A percentile compares a stretch with the other conserved stretches of the same genome.
Conservation (phyloP, 2,329 filamentous ascomycete species). For the Colletotrichum cordylinicola region DNA sequence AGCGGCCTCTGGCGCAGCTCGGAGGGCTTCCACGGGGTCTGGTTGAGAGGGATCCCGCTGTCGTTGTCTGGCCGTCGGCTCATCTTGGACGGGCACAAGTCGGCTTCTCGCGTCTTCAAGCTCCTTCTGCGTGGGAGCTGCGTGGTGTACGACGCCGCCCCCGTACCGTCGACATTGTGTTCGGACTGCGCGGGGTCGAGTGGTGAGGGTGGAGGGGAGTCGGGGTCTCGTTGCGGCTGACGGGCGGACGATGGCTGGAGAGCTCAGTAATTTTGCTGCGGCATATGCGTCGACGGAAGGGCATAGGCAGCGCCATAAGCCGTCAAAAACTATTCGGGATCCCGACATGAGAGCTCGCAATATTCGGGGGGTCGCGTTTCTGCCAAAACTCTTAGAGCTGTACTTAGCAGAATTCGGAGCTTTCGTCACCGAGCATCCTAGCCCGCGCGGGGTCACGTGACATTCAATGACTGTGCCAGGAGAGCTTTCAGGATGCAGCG, state of each 20-base stretch:
- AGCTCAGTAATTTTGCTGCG: constrained; percentile 36
- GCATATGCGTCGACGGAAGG: constrained; percentile 54
- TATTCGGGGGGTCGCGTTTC: not conserved
- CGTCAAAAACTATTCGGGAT: constrained; percentile 53
- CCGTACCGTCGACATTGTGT: not conserved
- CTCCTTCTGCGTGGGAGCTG: not conserved
- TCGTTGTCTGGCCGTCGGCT: not conserved
- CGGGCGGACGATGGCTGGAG: constrained; percentile 22
- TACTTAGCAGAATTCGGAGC: not conserved
- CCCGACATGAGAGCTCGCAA: constrained; percentile 37
- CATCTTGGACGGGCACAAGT: not conserved
- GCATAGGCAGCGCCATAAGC: constrained; percentile 69
- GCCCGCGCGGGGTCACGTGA: constrained; percentile 5
- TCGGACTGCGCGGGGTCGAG: not conserved
- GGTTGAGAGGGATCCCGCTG: not conserved
- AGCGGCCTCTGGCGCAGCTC: constrained; percentile 34
- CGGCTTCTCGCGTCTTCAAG: not conserved
- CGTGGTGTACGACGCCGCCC: not conserved
- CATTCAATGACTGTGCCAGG: not conserved
- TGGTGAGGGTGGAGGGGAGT: not conserved
- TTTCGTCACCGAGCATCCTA: not conserved
- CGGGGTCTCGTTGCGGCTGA: not conserved
- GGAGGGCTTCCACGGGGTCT: constrained; percentile 27
- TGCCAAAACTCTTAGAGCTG: not conserved
- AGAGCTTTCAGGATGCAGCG: not conserved